These are phyloP conservation scores for Pyricularia sp. DNA, from an alignment of 2,329 filamentous ascomycete genomes.

Conservation along the genomic window DNA sequence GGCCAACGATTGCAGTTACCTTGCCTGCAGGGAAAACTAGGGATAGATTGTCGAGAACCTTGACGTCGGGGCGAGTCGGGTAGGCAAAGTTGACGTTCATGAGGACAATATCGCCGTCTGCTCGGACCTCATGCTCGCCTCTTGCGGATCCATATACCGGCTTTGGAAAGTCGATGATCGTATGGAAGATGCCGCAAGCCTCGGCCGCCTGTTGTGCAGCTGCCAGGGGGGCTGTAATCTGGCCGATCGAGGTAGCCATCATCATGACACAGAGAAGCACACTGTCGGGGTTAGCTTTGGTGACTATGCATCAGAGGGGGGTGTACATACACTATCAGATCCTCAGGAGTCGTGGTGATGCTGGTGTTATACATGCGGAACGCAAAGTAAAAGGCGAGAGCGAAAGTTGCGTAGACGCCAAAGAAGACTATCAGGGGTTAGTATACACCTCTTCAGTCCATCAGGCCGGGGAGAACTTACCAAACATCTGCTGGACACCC, in stretches of 20 bases:
- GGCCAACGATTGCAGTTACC: constrained; percentile 69
- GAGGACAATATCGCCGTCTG: constrained; percentile 45
- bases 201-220: constrained; percentile 45
- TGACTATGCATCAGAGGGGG: neutral
- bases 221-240: constrained; percentile 45
- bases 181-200: constrained; percentile 47
- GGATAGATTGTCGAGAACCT: constrained; percentile 41
- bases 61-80: constrained; percentile 33
- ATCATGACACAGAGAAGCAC: constrained; percentile 52
- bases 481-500: constrained; percentile 16
- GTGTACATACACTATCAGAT: constrained; percentile 40
- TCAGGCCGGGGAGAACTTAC: constrained; percentile 8
- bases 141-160: constrained; percentile 26
- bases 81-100: constrained; percentile 61
- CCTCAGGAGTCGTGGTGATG: constrained; percentile 37
- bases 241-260: constrained; percentile 44
- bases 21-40: constrained; percentile 54
- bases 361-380: constrained; percentile 39
- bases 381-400: constrained; percentile 54
- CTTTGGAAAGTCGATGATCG: constrained; percentile 35
- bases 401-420: constrained; percentile 31
- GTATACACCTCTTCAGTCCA: neutral
- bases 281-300: constrained; percentile 7
- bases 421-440: constrained; percentile 16
- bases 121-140: constrained; percentile 32